Base-by-base conservation (phyloP, 108 stramenopile genomes). In the Skeletonema costatum region DNA sequence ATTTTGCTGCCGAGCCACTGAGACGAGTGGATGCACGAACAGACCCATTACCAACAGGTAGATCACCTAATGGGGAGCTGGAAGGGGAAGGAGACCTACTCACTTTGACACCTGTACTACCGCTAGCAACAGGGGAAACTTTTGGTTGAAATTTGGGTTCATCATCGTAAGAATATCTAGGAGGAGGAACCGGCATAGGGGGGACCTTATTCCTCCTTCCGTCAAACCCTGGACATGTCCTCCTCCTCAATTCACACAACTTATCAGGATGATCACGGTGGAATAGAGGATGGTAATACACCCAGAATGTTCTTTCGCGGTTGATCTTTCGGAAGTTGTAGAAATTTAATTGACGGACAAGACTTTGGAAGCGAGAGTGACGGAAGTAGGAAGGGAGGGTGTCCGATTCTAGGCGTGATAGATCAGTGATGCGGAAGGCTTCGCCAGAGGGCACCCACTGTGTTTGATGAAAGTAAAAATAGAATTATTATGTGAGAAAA, bases 281-380 rank as follows among this genome's bases (percentile, higher is more conserved):
- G 78, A 98, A 98, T 64, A 97, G 66, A 25, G 89, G 87, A 76
- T 98, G 98, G 67, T 95, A 87, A 85, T 97, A 98, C 67, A 97
- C 92, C 97, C 97, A 97, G 61, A 97, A 93, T 63, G 91, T 97
- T 14, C 96, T 88, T 75, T 96, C 97, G 25, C 89, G 82, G 84
- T 92, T 93, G 72, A 96, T 91, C 68, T 98, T 98, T 8, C 90
- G 81, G 75, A 91, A 92, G 87, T 85, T 86, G 86, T 91, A 92
- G 67, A 92, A 91, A 75, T 94, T 94, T 56, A 98, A 88, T 84
- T 98, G 98, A 69, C 98, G 88, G 25, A 98, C 96, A 46, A 98
- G 85, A 25, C 92, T 93, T 70, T 97, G 97, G 80, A 98, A 98
- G 33, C 97, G 88, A 35, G 91, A 93, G 74, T 98, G 98, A 25